phyloP scores from a whole-genome alignment of 106 monocot species.

The Platanthera zijinensis region DNA sequence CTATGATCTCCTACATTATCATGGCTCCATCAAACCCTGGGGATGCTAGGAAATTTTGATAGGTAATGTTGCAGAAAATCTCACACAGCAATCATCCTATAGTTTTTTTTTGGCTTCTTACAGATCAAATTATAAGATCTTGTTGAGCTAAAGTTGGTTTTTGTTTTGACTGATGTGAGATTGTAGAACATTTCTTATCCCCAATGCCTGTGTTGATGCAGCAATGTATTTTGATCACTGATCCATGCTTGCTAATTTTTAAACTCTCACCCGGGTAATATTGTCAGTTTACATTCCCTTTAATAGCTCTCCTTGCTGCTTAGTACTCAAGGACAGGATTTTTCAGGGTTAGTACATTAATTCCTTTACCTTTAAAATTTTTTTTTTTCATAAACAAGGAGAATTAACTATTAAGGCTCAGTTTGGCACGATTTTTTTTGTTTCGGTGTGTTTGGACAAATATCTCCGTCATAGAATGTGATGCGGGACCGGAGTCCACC shows the following conservation, averaged over 20 bases:
- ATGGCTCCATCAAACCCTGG: neutral
- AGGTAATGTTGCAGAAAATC: neutral
- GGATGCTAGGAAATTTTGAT: neutral
- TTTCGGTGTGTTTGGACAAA: too few species aligned
- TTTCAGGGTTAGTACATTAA: too few species aligned
- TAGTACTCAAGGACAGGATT: too few species aligned
- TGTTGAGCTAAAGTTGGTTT: neutral
- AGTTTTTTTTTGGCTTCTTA: neutral
- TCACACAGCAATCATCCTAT: neutral
- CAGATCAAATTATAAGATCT: neutral
- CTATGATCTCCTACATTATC: neutral
- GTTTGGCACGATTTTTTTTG: too few species aligned
- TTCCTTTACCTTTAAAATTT: too few species aligned
- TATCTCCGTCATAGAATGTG: too few species aligned
- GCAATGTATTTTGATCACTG: neutral
- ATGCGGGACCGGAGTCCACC: fast-evolving
- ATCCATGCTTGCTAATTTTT: neutral
- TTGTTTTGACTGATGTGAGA: neutral
- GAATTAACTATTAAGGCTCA: too few species aligned
- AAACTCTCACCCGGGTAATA: neutral
- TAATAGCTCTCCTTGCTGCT: too few species aligned
- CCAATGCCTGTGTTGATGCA: neutral
- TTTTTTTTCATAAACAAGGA: too few species aligned
- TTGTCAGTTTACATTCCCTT: too few species aligned
- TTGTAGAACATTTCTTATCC: neutral